Percentiles rank a stretch among this genome's conserved stretches.
phyloP scores from a whole-genome alignment of 2,329 filamentous ascomycete genomes.

The Microdochium nivale region DNA sequence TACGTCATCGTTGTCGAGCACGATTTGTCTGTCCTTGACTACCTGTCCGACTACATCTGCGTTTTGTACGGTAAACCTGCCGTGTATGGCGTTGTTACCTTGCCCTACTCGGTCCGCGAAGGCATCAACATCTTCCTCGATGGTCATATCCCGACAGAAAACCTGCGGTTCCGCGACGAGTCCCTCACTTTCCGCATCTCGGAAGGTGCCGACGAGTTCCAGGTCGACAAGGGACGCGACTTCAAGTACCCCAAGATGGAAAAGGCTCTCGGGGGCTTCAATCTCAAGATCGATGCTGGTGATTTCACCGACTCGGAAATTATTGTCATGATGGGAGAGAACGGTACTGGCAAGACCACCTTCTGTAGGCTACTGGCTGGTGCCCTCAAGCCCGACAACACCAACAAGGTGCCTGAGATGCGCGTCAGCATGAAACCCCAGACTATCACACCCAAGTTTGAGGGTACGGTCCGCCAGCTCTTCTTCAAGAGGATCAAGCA shows the following conservation, averaged over 20 bases:
- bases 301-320: constrained; percentile 97
- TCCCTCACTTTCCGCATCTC: constrained; percentile 91
- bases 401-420: constrained; percentile 76
- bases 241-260: constrained; percentile 87
- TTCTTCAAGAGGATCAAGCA: constrained; percentile 99
- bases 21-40: constrained; percentile 96
- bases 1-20: constrained; percentile 99
- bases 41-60: constrained; percentile 97
- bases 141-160: constrained; percentile 95
- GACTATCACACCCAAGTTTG: constrained; percentile 97
- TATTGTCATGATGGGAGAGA: constrained; percentile 99
- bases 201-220: constrained; percentile 81
- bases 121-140: constrained; percentile 99
- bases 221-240: constrained; percentile 73
- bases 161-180: constrained; percentile 95
- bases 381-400: constrained; percentile 81
- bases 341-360: constrained; percentile 98
- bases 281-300: constrained; percentile 71
- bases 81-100: constrained; percentile 93
- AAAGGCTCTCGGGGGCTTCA: constrained; percentile 87
- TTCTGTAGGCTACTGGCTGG: constrained; percentile 96
- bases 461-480: constrained; percentile 90
- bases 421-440: constrained; percentile 99
- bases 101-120: constrained; percentile 92
- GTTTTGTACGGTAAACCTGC: constrained; percentile 94